Base-by-base conservation (phyloP, 352 stramenopile genomes). In the Phytophthora colocasiae region DNA sequence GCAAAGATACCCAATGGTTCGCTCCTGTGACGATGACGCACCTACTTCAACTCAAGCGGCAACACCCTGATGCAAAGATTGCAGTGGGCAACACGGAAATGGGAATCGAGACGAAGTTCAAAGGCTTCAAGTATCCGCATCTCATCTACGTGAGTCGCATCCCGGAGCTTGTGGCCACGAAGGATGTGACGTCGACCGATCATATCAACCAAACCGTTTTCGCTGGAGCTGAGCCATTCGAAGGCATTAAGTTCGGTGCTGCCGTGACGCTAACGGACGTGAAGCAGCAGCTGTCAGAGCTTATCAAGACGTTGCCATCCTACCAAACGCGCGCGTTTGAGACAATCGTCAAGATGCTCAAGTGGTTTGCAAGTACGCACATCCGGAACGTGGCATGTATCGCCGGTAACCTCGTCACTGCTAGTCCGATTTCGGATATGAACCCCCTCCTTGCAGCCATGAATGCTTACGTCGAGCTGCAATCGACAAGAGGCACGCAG, bases 311-410 rank as follows among this genome's bases (percentile, higher is more conserved):
- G 0, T 59, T 88, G 3, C 76, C 78, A 4, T 22, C 59, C 11
- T 66, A 87, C 53, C 68, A 90, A 51, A 89, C 77, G 2, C 80
- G 74, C 5, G 69, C 80, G 5, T 81, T 93, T 27, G 68, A 71
- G 15, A 77, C 84, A 10, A 91, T 93, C 38, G 70, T 83, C 19
- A 80, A 83, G 60, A 98, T 99, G 96, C 85, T 99, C 12, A 90
- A 97, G 55, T 99, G 96, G 96, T 99, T 99, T 73, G 96, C 96
- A 3, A 98, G 95, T 19, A 98, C 93, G 8, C 97, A 99, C 71
- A 99, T 99, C 66, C 82, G 97, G 29, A 99, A 99, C 69, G 96
- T 98, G 14, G 96, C 96, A 6, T 98, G 92, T 68, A 82, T 99
- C 6, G 97, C 89, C 29, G 97, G 97, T 4, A 99, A 99, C 70